Evolutionary conservation across 331 rosid species (phyloP), one percentile per base, ranked within the genome.

Genomic region (Quercus lobata): DNA sequence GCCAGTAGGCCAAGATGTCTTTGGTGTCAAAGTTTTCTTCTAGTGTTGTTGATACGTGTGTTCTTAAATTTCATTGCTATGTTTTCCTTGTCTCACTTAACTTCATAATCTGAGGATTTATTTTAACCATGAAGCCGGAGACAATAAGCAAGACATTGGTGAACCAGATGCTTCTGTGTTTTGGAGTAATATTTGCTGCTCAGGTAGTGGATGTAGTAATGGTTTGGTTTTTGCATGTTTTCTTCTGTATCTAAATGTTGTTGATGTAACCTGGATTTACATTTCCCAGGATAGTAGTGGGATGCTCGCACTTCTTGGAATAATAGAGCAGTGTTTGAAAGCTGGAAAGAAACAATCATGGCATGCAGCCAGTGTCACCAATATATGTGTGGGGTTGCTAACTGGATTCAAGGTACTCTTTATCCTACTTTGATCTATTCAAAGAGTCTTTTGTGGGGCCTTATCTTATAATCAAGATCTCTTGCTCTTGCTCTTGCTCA

Each of bases 101-200:
- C 71, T 74, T 85, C 63, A 54, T 83, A 73, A 65, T 29, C 74
- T 87, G 86, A 85, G 81, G 57, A 66, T 82, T 86, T 76, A 77
- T 78, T 79, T 82, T 80, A 84, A 80, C 77, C 71, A 63, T 93
- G 97, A 85, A 95, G 99, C 99, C 96, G 72, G 98, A 95, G 90
- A 91, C 97, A 69, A 86, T 93, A 86, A 91, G 92, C 91, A 93
- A 95, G 91, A 89, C 89, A 29, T 77, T 95, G 94, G 99, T 95
- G 93, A 95, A 95, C 89, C 97, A 95, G 93, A 93, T 91, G 99
- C 97, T 95, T 73, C 93, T 91, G 74, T 90, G 90, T 83, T 93
- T 93, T 53, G 99, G 98, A 71, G 80, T 85, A 82, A 78, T 92
- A 83, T 95, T 95, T 93, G 97, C 99, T 81, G 91, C 91, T 84